Evolutionary conservation across 331 rosid genomes (phyloP).

Genomic region (Quercus lobata): DNA sequence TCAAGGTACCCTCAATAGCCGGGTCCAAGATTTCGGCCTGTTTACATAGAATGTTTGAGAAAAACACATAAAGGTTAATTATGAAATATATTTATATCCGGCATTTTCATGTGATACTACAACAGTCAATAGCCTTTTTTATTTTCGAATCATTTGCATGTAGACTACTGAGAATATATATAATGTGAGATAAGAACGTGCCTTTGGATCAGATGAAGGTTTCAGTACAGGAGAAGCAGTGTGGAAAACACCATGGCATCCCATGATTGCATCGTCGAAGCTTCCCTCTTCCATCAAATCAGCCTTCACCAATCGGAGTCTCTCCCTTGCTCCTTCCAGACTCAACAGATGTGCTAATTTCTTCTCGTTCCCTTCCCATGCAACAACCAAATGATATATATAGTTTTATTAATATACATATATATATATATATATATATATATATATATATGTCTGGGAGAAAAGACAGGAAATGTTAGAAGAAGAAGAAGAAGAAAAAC

Average conservation of each 20-base stretch:
- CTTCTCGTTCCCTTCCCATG: slow-evolving; percentile 44
- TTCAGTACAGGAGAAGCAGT: slow-evolving; percentile 82
- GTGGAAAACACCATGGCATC: slow-evolving; percentile 87
- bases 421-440: no score
- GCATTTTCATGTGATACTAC: no score
- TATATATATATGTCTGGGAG: background rate
- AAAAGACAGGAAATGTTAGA: no score
- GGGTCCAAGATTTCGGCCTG: slow-evolving; percentile 70
- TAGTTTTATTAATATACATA: no score
- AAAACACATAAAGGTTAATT: background rate
- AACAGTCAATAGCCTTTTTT: no score
- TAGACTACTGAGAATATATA: background rate
- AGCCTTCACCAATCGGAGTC: slow-evolving; percentile 62
- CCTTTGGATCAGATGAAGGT: slow-evolving; percentile 69
- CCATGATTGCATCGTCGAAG: slow-evolving; percentile 72
- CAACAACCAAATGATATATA: background rate
- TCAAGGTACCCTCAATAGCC: slow-evolving; percentile 69
- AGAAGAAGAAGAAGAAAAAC: slow-evolving; percentile 19
- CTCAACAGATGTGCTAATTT: slow-evolving; percentile 66
- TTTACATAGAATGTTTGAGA: background rate
- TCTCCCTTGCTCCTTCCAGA: slow-evolving; percentile 82
- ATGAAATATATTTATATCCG: no score
- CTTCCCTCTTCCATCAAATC: slow-evolving; percentile 67
- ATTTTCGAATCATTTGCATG: no score
- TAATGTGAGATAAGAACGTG: background rate